A percentile compares a stretch with the other conserved stretches of the same genome.
These are phyloP conservation scores for Parsonsia alboflavescens DNA, from an alignment of 257 asterid genomes.

Conservation along the genomic window DNA sequence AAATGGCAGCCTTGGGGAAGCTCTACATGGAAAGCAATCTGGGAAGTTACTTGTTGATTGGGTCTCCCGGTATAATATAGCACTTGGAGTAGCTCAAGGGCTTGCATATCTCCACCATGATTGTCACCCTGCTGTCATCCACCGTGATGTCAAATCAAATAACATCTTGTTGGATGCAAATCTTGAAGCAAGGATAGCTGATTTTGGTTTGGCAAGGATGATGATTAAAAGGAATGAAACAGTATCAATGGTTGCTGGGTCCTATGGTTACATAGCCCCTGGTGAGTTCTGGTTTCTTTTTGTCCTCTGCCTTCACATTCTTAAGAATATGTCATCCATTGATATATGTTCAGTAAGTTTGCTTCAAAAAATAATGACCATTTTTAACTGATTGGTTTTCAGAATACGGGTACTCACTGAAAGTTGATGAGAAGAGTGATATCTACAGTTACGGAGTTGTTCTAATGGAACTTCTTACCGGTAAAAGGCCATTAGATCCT, in stretches of 20 bases:
- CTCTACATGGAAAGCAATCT: constrained; percentile 52
- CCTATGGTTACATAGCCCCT: constrained; percentile 76
- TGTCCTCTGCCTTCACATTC: background rate
- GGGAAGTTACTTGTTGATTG: constrained; percentile 56
- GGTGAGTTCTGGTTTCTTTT: constrained; percentile 37
- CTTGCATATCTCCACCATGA: constrained; percentile 63
- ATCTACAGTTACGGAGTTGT: constrained; percentile 78
- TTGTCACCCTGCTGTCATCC: constrained; percentile 58
- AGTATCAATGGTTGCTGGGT: constrained; percentile 75
- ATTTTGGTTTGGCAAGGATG: constrained; percentile 57
- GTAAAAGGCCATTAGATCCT: constrained; percentile 56
- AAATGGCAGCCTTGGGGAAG: constrained; percentile 63
- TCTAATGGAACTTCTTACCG: constrained; percentile 60
- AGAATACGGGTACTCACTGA: constrained; percentile 63
- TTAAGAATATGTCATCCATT: background rate
- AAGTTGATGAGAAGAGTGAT: constrained; percentile 66
- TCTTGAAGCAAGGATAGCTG: constrained; percentile 64
- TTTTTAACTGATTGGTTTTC: constrained; percentile 21
- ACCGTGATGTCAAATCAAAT: constrained; percentile 59
- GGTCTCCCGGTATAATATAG: constrained; percentile 61
- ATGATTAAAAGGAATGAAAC: constrained; percentile 56
- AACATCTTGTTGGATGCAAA: constrained; percentile 56
- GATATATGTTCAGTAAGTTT: background rate
- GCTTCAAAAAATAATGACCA: background rate
- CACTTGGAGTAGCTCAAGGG: constrained; percentile 63